Evolutionary conservation across 768 basidiomycete genomes (phyloP).

Genomic region (Phylloporus scabripes): DNA sequence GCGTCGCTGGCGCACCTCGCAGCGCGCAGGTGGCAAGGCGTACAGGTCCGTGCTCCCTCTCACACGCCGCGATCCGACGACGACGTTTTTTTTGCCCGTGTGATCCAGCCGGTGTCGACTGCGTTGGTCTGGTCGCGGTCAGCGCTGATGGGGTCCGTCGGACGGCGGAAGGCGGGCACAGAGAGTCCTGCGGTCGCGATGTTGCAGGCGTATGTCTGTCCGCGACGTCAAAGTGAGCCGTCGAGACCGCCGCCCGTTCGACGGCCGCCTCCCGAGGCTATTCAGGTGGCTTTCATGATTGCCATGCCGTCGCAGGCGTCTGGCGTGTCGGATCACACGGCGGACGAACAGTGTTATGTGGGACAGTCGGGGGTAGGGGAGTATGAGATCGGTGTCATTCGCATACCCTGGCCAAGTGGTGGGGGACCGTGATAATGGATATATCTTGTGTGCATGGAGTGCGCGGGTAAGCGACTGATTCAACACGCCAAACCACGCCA

Average conservation of each 20-base stretch:
- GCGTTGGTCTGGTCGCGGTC: conserved; percentile 17
- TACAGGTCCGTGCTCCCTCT: conserved; percentile 20
- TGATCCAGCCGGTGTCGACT: conserved; percentile 20
- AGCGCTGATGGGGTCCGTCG: neutral
- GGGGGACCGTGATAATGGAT: conserved; percentile 6
- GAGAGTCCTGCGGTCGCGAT: neutral
- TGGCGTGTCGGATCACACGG: neutral
- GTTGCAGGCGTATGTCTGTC: conserved; percentile 6
- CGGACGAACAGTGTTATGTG: neutral
- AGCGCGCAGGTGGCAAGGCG: conserved; percentile 7
- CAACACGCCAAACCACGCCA: neutral
- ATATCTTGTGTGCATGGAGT: neutral
- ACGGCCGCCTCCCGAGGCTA: conserved; percentile 16
- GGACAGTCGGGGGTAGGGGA: conserved; percentile 23
- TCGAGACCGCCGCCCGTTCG: conserved; percentile 10
- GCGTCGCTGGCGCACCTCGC: neutral
- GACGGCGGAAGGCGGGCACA: neutral
- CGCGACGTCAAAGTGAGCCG: neutral
- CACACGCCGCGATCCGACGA: neutral
- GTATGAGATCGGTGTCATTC: conserved; percentile 42
- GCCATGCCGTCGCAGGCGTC: conserved; percentile 37
- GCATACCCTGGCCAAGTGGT: conserved; percentile 31
- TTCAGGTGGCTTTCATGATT: conserved; percentile 43
- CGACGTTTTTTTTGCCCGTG: neutral
- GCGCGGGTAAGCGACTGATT: neutral